Conservation (phyloP, 2,329 filamentous ascomycete species). For the Alternaria brassicae region DNA sequence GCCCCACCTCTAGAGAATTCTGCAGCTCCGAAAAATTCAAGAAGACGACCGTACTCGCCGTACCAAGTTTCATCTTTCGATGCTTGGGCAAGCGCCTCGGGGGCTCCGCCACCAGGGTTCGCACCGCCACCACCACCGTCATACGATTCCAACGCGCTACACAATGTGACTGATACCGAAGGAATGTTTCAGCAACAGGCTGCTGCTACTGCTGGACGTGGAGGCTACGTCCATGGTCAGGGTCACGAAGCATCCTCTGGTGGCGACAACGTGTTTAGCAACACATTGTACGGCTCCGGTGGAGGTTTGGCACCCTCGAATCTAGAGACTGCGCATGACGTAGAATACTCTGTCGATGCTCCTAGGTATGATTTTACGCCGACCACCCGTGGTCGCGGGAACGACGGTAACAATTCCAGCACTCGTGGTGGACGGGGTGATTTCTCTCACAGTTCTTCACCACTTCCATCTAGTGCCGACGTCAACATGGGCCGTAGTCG, state of each 20-base stretch:
- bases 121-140: not conserved
- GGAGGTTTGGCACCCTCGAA: not conserved
- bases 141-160: not conserved
- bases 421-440: not conserved
- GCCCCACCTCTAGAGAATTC: not conserved
- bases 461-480: not conserved
- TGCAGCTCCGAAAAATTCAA: not conserved
- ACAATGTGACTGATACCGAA: not conserved
- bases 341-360: not conserved
- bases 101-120: not conserved
- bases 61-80: not conserved
- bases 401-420: not conserved
- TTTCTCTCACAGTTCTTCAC: not conserved
- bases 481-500: not conserved
- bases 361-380: conserved; percentile 12
- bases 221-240: not conserved
- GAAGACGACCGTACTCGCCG: not conserved
- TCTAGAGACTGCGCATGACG: not conserved
- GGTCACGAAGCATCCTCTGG: not conserved
- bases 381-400: conserved; percentile 5
- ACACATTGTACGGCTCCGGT: not conserved
- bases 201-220: not conserved
- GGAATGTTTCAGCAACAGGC: not conserved
- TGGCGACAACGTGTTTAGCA: not conserved
- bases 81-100: not conserved